Evolutionary conservation across 2,329 filamentous ascomycete genomes (phyloP).

Genomic region (Arthrobotrys megalospora): DNA sequence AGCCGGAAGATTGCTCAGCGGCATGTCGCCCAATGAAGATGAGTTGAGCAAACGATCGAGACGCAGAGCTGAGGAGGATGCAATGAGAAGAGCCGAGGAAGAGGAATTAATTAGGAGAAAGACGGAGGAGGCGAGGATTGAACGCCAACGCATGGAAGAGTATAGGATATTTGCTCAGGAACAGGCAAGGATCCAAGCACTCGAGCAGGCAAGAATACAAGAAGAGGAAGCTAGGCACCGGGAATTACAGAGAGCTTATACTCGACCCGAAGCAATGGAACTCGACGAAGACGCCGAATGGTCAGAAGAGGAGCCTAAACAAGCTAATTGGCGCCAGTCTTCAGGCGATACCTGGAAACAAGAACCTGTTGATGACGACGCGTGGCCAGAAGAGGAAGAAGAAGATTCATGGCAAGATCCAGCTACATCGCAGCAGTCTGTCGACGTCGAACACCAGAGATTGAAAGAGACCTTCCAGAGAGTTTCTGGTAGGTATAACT

Average conservation of each 20-base stretch:
- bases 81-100: neutral
- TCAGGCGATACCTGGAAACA: neutral
- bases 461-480: neutral
- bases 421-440: neutral
- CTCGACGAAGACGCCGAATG: slow-evolving; percentile 8
- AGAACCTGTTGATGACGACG: neutral
- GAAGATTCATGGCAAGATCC: neutral
- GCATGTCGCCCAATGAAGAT: neutral
- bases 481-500: neutral
- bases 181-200: neutral
- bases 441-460: neutral
- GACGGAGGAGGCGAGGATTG: neutral
- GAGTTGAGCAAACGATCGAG: neutral
- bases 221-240: slow-evolving; percentile 8
- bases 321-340: neutral
- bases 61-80: neutral
- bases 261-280: neutral
- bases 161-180: neutral
- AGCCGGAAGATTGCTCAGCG: slow-evolving; percentile 10
- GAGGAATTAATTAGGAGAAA: neutral
- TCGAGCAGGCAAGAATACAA: neutral
- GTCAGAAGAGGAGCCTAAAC: neutral
- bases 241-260: neutral
- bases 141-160: neutral
- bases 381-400: slow-evolving; percentile 25